Conservation (phyloP, 1,284 basidiomycete species). For the Melampsora abietis-canadensis region DNA sequence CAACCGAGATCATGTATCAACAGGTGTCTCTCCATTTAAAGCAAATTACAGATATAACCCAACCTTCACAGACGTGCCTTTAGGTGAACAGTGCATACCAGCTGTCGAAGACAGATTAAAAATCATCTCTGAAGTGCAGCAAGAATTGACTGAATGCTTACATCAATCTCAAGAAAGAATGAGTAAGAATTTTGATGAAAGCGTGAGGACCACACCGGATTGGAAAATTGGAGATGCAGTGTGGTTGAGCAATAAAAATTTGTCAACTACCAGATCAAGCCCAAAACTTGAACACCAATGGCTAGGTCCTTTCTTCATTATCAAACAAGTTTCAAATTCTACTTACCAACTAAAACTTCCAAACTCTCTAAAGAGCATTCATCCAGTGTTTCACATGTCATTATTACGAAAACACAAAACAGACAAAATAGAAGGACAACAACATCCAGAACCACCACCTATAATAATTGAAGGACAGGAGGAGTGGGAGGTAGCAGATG, state of each 20-base stretch:
- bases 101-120: not conserved
- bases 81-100: not conserved
- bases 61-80: not conserved
- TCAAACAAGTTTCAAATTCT: not conserved
- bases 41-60: not conserved
- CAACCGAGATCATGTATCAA: not conserved
- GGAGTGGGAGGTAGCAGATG: no score
- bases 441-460: rapidly evolving
- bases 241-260: not conserved
- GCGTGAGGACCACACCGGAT: not conserved
- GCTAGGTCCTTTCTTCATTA: not conserved
- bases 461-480: rapidly evolving
- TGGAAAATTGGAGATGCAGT: not conserved
- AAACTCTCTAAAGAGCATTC: not conserved
- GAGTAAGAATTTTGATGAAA: not conserved
- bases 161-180: not conserved
- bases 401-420: no score
- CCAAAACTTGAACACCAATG: not conserved
- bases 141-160: not conserved
- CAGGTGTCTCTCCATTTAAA: not conserved
- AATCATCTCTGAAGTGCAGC: not conserved
- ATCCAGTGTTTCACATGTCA: no score
- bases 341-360: not conserved
- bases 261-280: not conserved
- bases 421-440: rapidly evolving